Evolutionary conservation across 2,329 filamentous ascomycete genomes (phyloP).

Genomic region (Thyridium curvatum): DNA sequence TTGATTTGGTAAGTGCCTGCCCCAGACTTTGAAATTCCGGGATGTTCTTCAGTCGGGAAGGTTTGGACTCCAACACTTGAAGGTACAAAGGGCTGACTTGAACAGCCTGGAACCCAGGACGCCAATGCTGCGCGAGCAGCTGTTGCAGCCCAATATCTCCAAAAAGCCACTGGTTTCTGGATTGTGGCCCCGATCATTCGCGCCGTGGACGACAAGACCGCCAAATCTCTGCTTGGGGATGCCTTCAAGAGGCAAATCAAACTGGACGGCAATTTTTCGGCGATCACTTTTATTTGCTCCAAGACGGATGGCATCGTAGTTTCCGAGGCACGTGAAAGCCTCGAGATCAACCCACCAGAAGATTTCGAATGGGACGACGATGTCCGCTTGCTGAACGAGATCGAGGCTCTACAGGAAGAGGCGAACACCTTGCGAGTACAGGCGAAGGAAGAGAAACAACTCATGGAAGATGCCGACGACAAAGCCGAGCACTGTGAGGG

Average conservation of each 20-base stretch:
- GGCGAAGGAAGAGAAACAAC: too few relatives aligned
- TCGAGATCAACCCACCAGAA: too few relatives aligned
- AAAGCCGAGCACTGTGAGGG: too few relatives aligned
- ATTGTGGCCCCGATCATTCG: conserved; percentile 57
- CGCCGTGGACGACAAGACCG: conserved; percentile 53
- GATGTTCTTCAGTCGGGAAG: background rate
- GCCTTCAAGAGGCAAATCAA: conserved; percentile 53
- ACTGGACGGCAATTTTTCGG: conserved; percentile 47
- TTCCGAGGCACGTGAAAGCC: conserved; percentile 10
- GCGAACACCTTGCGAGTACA: too few relatives aligned
- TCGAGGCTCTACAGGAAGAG: too few relatives aligned
- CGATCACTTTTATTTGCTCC: conserved; percentile 56
- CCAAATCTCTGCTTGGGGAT: conserved; percentile 48
- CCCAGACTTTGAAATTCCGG: too few relatives aligned
- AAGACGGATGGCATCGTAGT: conserved; percentile 53
- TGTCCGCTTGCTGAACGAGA: too few relatives aligned
- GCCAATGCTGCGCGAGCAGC: conserved; percentile 52
- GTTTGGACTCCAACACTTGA: too few relatives aligned
- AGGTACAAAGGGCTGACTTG: conserved; percentile 9
- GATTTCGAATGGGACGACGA: too few relatives aligned
- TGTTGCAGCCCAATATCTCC: conserved; percentile 52
- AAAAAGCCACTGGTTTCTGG: conserved; percentile 54
- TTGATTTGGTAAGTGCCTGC: conserved; percentile 41
- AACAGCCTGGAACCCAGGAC: conserved; percentile 48
- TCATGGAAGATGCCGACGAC: too few relatives aligned